These are phyloP conservation scores for Juncus inflexus DNA, from an alignment of 176 grass and related monocot genomes.

Conservation along the genomic window DNA sequence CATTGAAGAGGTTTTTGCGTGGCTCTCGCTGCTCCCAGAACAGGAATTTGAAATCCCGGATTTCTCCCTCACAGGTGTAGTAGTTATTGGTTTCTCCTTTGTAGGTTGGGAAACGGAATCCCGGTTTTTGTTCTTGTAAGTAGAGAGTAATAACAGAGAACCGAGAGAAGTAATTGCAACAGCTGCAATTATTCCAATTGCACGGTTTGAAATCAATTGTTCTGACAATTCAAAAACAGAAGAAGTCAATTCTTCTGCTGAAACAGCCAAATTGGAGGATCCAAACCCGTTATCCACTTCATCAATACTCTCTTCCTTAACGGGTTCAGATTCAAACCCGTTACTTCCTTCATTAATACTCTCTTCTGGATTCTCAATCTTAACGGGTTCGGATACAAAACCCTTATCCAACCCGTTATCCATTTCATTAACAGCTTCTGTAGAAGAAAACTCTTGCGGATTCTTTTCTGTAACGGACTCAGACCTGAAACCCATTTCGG, in stretches of 20 bases:
- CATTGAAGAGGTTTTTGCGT: constrained; percentile 25
- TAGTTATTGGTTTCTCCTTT: neutral
- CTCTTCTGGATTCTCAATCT: constrained; percentile 23
- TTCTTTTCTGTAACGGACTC: neutral
- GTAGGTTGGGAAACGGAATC: neutral
- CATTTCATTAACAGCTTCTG: neutral
- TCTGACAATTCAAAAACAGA: no score
- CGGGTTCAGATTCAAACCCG: constrained; percentile 10
- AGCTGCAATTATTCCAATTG: constrained; percentile 13
- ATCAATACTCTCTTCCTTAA: constrained; percentile 8
- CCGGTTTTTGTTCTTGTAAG: constrained; percentile 30
- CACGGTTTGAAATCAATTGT: constrained; percentile 8
- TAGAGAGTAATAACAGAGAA: constrained; percentile 23
- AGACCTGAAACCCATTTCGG: neutral
- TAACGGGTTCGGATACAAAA: constrained; percentile 22
- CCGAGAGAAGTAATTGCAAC: constrained; percentile 24
- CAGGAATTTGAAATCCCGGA: constrained; percentile 21
- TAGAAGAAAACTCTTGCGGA: neutral
- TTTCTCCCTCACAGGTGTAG: constrained; percentile 18
- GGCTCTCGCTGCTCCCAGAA: constrained; percentile 63
- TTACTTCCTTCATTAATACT: neutral
- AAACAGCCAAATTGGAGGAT: no score
- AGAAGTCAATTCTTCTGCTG: no score
- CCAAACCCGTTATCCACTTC: constrained; percentile 20
- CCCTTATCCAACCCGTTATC: constrained; percentile 19